phyloP scores from a whole-genome alignment of 352 stramenopile genomes.

The Proteromonas lacertae region DNA sequence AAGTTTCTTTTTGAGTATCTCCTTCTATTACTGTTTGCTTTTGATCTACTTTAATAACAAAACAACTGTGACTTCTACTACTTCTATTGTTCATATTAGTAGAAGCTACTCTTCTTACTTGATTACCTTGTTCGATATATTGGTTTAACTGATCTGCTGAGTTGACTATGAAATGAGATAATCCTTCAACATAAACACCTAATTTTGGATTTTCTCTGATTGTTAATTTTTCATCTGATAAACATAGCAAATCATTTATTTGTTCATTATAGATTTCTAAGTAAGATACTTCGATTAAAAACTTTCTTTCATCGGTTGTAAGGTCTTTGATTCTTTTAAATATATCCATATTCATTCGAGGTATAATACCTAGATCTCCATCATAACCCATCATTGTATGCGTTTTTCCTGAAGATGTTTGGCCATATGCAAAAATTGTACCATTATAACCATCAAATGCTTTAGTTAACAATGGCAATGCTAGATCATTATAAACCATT shows the following conservation, averaged over 20 bases:
- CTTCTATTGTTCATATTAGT: slow-evolving; percentile 49
- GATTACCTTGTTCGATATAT: slow-evolving; percentile 12
- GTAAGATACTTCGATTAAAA: slow-evolving; percentile 43
- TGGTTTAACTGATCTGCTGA: not conserved
- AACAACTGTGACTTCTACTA: slow-evolving; percentile 21
- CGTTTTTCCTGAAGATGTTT: no score
- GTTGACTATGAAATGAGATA: slow-evolving; percentile 6
- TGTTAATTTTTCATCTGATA: slow-evolving; percentile 41
- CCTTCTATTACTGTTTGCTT: no score
- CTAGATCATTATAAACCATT: slow-evolving; percentile 34
- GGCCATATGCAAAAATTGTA: slow-evolving; percentile 70
- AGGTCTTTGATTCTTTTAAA: slow-evolving; percentile 30
- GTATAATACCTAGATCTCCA: slow-evolving; percentile 27
- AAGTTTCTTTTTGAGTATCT: slow-evolving; percentile 20
- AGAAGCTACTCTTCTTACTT: slow-evolving; percentile 24
- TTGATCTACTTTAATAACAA: no score
- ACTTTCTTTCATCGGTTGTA: slow-evolving; percentile 15
- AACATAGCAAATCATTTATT: slow-evolving; percentile 51
- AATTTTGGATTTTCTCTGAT: slow-evolving; percentile 40
- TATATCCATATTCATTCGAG: slow-evolving; percentile 27
- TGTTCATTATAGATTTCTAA: slow-evolving; percentile 99
- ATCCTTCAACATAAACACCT: slow-evolving; percentile 43
- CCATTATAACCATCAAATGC: slow-evolving; percentile 23
- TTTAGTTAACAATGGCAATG: slow-evolving; percentile 18
- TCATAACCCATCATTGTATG: no score